Evolutionary conservation across 2,329 filamentous ascomycete genomes (phyloP).

Genomic region (Colletotrichum higginsianum): DNA sequence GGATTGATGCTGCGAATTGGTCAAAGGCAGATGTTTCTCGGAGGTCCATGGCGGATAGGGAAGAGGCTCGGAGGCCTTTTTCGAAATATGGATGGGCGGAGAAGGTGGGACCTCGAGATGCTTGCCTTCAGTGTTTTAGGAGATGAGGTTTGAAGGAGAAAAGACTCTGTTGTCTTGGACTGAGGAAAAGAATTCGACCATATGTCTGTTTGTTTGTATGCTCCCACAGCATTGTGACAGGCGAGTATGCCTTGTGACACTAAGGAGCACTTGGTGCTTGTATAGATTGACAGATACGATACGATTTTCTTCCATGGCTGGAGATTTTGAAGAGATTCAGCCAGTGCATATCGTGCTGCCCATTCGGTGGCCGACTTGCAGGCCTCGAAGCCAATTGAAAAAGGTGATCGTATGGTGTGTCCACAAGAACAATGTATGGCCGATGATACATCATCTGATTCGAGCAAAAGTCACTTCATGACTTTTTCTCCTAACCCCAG

Average conservation of each 20-base stretch:
- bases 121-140: neutral
- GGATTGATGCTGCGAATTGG: neutral
- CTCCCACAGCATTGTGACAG: too few relatives aligned
- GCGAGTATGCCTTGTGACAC: too few relatives aligned
- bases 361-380: too few relatives aligned
- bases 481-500: too few relatives aligned
- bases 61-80: neutral
- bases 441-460: too few relatives aligned
- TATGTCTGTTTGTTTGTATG: neutral
- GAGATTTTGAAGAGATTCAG: neutral
- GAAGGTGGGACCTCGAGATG: neutral
- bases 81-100: neutral
- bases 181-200: too few relatives aligned
- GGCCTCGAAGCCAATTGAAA: too few relatives aligned
- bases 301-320: too few relatives aligned
- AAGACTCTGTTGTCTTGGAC: too few relatives aligned
- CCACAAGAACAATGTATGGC: too few relatives aligned
- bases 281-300: neutral
- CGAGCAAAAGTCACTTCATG: too few relatives aligned
- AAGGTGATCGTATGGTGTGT: too few relatives aligned
- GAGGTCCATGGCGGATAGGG: slow-evolving; percentile 8
- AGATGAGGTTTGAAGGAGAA: neutral
- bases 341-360: neutral
- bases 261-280: neutral
- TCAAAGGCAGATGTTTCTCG: slow-evolving; percentile 8